Evolutionary conservation across 2,329 filamentous ascomycete genomes (phyloP), one percentile per base, ranked within the genome.

Genomic region (Aspergillus quadricinctus): DNA sequence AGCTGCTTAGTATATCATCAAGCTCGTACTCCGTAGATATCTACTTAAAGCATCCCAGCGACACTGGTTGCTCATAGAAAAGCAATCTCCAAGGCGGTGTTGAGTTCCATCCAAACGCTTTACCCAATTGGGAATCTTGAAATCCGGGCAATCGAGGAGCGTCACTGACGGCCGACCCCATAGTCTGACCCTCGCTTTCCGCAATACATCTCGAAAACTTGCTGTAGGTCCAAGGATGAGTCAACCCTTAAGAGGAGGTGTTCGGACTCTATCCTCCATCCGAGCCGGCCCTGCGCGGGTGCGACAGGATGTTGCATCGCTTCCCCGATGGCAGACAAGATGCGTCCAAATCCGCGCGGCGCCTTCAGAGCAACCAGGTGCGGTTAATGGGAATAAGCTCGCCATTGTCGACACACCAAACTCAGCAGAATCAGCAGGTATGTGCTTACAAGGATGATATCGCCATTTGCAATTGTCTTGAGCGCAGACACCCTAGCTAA

Each of bases 261-360:
- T 69, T 53, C 64, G 66, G 65, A 61, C 67, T 63, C 57, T 72
- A 53, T 68, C 67, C 57, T 70, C 68, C 64, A 69, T 69, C 49
- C 62, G 65, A 63, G 66, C 68, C 57, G 58, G 69, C 54, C 65
- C 65, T 66, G 62, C 53, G 41, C 61, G 62, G 43, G 56, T 57
- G 55, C 63, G 62, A 61, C 64, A 63, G 60, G 54, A 49, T 49
- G 50, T 49, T 48, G 50, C 56, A 53, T 58, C 61, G 49, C 67
- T 66, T 55, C 63, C 64, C 53, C 55, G 43, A 57, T 58, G 49
- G 53, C 66, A 68, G 56, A 61, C 72, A 55, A 72, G 73, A 71
- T 71, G 66, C 60, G 66, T 78, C 52, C 75, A 77, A 57, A 74
- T 79, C 65, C 76, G 76, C 63, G 72, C 77, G 37, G 71, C 76